Percentiles rank a stretch among this genome's conserved stretches.
These are phyloP conservation scores for Rostrohypoxylon terebratum DNA, from an alignment of 495 filamentous ascomycete genomes.

Conservation along the genomic window DNA sequence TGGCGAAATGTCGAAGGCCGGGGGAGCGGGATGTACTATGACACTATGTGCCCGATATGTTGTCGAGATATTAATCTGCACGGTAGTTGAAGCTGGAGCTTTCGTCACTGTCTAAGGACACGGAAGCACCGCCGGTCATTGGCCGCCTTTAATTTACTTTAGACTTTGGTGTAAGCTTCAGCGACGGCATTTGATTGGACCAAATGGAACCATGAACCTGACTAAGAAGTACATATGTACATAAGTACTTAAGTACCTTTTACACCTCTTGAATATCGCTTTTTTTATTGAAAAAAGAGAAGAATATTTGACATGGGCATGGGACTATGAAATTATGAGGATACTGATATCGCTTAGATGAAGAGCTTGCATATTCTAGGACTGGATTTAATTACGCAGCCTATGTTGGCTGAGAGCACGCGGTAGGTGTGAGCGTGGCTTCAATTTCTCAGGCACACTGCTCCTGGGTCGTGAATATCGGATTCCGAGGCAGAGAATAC, in stretches of 20 bases:
- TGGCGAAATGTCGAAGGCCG: background rate
- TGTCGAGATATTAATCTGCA: conserved; percentile 10
- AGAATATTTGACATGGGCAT: background rate
- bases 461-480: background rate
- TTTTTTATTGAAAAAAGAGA: background rate
- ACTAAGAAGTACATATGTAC: conserved; percentile 5
- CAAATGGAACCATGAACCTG: background rate
- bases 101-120: conserved; percentile 39
- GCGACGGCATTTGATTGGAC: conserved; percentile 24
- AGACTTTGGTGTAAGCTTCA: conserved; percentile 8
- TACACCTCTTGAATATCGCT: background rate
- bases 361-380: no score
- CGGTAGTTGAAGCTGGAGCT: conserved; percentile 12
- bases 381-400: no score
- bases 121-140: conserved; percentile 43
- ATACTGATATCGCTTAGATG: no score
- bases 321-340: background rate
- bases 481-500: no score
- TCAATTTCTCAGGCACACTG: background rate
- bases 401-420: no score
- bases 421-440: no score
- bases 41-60: conserved; percentile 4
- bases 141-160: conserved; percentile 34
- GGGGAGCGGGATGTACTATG: background rate
- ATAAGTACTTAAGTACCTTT: conserved; percentile 15